Evolutionary conservation across 441 rosid genomes (phyloP).

Genomic region (Erodium chrysanthum): DNA sequence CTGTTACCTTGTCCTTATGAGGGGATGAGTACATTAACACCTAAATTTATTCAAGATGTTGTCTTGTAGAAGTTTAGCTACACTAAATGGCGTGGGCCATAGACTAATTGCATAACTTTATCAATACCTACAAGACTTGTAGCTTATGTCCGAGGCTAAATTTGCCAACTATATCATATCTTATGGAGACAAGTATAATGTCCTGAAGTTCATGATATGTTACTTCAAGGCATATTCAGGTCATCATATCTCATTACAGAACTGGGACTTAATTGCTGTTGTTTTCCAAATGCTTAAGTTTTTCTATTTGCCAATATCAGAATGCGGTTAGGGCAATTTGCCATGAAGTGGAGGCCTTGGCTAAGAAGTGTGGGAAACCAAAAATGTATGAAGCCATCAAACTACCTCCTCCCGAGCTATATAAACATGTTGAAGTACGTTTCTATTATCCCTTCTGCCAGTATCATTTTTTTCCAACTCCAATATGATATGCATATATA

Average conservation of each 20-base stretch:
- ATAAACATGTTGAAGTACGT: slow-evolving; percentile 76
- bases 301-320: slow-evolving; percentile 40
- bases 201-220: background rate
- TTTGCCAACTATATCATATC: background rate
- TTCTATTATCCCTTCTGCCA: slow-evolving; percentile 1
- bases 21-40: background rate
- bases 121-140: background rate
- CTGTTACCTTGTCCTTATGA: background rate
- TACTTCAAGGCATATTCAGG: background rate
- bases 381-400: slow-evolving; percentile 87
- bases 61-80: background rate
- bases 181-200: background rate
- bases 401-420: slow-evolving; percentile 77
- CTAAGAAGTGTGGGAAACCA: slow-evolving; percentile 67
- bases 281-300: slow-evolving; percentile 7
- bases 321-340: slow-evolving; percentile 80
- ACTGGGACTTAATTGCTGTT: background rate
- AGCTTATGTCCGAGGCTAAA: background rate
- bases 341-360: slow-evolving; percentile 57
- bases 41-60: background rate
- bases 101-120: background rate
- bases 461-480: background rate
- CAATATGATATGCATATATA: background rate
- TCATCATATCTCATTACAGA: background rate
- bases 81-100: background rate